Percentiles rank a stretch among this genome's conserved stretches.
Conservation (phyloP, 306 rosid species). For the Cicer pinnatifidum region DNA sequence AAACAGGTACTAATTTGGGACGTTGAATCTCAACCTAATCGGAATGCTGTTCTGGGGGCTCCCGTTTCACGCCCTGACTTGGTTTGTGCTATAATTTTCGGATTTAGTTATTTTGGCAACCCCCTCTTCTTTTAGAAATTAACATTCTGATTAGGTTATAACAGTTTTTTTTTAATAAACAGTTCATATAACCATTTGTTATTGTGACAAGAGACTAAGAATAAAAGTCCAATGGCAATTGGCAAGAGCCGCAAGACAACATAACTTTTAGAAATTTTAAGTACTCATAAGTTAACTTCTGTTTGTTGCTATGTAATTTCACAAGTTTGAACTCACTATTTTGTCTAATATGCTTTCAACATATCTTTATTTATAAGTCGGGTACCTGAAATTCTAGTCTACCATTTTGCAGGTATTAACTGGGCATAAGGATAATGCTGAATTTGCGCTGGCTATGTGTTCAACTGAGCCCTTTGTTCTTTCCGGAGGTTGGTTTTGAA, state of each 20-base stretch:
- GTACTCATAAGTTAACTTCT: slow-evolving; percentile 7
- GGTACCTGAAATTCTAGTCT: slow-evolving; percentile 30
- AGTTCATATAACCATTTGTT: not conserved
- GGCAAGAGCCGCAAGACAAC: not conserved
- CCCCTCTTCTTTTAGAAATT: not conserved
- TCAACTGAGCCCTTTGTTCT: slow-evolving; percentile 93
- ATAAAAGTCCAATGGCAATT: slow-evolving; percentile 10
- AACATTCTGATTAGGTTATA: not conserved
- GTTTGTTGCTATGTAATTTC: slow-evolving; percentile 25
- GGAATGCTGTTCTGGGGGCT: slow-evolving; percentile 82
- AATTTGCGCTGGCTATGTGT: slow-evolving; percentile 96
- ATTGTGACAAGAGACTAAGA: not conserved
- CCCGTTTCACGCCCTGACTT: slow-evolving; percentile 86
- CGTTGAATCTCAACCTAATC: slow-evolving; percentile 88
- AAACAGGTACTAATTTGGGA: slow-evolving; percentile 90
- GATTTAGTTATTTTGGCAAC: not conserved
- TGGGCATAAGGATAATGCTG: slow-evolving; percentile 96
- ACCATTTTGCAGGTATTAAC: slow-evolving; percentile 75
- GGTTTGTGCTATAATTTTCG: slow-evolving; percentile 52
- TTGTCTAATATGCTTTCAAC: slow-evolving; percentile 11
- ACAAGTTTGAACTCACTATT: slow-evolving; percentile 16
- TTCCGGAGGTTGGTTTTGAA: slow-evolving; percentile 88
- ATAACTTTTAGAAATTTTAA: not conserved
- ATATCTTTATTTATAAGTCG: not conserved
- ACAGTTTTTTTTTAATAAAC: not conserved